Base-by-base conservation (phyloP, 805 yeast genomes). In the Zygotorulaspora florentina region DNA sequence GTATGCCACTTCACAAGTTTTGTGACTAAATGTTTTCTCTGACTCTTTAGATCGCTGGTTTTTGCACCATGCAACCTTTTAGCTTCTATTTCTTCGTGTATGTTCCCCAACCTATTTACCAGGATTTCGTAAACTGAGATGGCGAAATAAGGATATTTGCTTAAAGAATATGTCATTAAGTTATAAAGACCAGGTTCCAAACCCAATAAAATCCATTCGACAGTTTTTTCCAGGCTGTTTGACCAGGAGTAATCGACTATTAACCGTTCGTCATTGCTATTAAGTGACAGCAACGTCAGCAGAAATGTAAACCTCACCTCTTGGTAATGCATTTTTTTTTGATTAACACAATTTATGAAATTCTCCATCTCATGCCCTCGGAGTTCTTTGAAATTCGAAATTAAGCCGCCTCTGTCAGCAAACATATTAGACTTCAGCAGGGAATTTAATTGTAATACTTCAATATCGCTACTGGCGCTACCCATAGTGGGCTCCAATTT, bases 1-100 rank as follows among this genome's bases (percentile, higher is more conserved):
- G 51, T 43, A 1, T 61, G 46, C 90, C 90, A 84, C 35, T 72
- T 67, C 2, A 61, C 55, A 4, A 83, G 58, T 45, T 79, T 69
- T 17, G 66, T 71, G 6, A 67, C 65, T 0, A 80, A 43, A 29
- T 79, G 69, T 28, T 69, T 71, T 3, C 65, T 62, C 1, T 79
- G 58, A 9, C 70, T 57, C n/a, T 70, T 68, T 2, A 70, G 46
- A 3, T 70, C 73, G 3, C 47, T 40, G 2, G 49, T 47, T 39
- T 61, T 56, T 12, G 59, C 67, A 51, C 59, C 59, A 52, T 69
- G 58, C 26, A 57, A 28, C 57, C 62, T 60, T 55, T 67, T 49
- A 0, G 60, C 34, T 13, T 43, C 48, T 59, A 61, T 51, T 51
- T 68, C 51, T 43, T 60, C 58, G 61, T 69, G 39, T 54, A 57